Evolutionary conservation across 805 yeast species (phyloP), one percentile per base, ranked within the genome.

Genomic region (Yamadazyma sp.): DNA sequence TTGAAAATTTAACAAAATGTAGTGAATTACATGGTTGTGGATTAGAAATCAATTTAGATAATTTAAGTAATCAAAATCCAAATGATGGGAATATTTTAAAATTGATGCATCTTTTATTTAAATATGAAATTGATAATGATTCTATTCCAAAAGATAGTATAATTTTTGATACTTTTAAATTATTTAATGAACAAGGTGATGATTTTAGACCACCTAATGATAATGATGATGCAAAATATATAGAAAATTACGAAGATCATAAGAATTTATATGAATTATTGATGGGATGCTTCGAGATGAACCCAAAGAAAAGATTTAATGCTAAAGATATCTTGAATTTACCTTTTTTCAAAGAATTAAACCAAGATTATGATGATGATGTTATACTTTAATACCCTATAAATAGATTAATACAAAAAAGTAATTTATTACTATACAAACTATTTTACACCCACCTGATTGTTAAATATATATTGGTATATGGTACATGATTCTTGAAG

Each of bases 21-120:
- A 95, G 97, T 5, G 74, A 76, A 38, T 56, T 86, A 25, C 98
- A 93, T 63, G 98, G 98, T 0, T 71, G 89, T 35, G 93, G 88
- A 0, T 75, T 91, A 33, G 96, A 88, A 39, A 69, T 67, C 23
- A 56, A 49, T 36, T 45, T 53, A 38, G 53, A 39, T 20, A 42
- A 42, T 27, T 27, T 25, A 33, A 42, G 37, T 20, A 37, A 39
- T 18, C 21, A 33, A 12, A 42, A 39, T 12, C 49, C 40, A 9
- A 46, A 35, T 32, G 54, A 49, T 39, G 69, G 70, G 2, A 64
- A 65, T 37, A 47, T 67, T 30, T 42, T 56, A 23, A 56, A 57
- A 35, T 42, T 65, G 9, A 39, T 66, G 12, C 36, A 50, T 20
- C 51, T 53, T 5, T 56, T 60, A 21, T 45, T 67, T 30, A 24